phyloP scores from a whole-genome alignment of 192 early-diverging fungal genomes.

The Backusella westeae region DNA sequence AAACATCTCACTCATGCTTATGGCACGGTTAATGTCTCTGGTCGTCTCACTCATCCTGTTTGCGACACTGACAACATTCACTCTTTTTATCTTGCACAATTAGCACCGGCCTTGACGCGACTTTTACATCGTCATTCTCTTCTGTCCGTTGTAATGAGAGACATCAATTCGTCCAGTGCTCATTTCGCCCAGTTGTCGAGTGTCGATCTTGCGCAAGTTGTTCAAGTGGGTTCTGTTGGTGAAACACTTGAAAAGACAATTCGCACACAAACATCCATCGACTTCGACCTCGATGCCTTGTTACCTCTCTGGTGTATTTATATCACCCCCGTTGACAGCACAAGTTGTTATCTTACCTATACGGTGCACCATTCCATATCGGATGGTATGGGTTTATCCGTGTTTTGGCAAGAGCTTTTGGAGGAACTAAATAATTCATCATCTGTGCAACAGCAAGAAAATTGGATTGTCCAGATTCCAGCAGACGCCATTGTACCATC shows the following conservation, averaged over 20 bases:
- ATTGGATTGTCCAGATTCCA: not conserved
- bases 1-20: conserved; percentile 23
- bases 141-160: conserved; percentile 8
- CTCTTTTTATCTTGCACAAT: conserved; percentile 7
- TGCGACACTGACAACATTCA: not conserved
- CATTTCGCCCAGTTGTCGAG: conserved; percentile 17
- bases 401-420: conserved; percentile 25
- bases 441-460: not conserved
- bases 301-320: conserved; percentile 28
- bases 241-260: conserved; percentile 2
- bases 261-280: conserved; percentile 2
- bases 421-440: not conserved
- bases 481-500: not conserved
- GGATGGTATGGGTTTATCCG: conserved; percentile 29
- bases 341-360: conserved; percentile 4
- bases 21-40: conserved; percentile 23
- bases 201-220: conserved; percentile 10
- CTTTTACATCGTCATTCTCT: conserved; percentile 19
- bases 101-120: conserved; percentile 22
- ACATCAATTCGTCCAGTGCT: not conserved
- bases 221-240: not conserved
- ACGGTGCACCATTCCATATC: conserved; percentile 21
- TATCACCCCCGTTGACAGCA: not conserved
- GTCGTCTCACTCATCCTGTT: not conserved
- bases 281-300: conserved; percentile 15